phyloP scores from a whole-genome alignment of 805 yeast species.

The Candida caryicola region DNA sequence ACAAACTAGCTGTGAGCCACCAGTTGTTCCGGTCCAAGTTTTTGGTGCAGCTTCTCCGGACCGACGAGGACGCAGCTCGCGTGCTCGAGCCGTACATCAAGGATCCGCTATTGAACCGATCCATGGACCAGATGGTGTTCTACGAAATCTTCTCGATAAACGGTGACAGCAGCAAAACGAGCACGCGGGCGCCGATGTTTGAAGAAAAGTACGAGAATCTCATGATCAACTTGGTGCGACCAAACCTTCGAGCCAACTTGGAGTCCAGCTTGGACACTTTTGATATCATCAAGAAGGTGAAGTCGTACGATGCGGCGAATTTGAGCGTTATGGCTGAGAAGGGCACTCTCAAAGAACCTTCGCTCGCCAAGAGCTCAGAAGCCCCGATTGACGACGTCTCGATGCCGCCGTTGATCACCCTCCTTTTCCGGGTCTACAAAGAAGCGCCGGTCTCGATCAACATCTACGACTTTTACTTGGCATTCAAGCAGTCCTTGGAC shows the following conservation, averaged over 20 bases:
- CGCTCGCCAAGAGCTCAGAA: not conserved
- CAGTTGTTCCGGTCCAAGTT: slow-evolving; percentile 26
- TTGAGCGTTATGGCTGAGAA: not conserved
- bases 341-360: not conserved
- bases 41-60: not conserved
- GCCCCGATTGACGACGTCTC: slow-evolving; percentile 3
- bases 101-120: slow-evolving; percentile 15
- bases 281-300: not conserved
- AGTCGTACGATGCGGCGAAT: not conserved
- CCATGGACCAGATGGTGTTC: slow-evolving; percentile 26
- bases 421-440: slow-evolving; percentile 65
- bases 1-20: slow-evolving; percentile 26
- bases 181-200: slow-evolving; percentile 12
- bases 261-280: slow-evolving; percentile 24
- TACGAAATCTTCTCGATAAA: slow-evolving; percentile 32
- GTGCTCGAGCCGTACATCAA: slow-evolving; percentile 19
- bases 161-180: slow-evolving; percentile 16
- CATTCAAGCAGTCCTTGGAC: slow-evolving; percentile 52
- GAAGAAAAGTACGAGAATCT: slow-evolving; percentile 40
- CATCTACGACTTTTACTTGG: slow-evolving; percentile 61
- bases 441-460: slow-evolving; percentile 74
- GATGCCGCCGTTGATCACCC: slow-evolving; percentile 48
- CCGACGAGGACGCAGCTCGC: not conserved
- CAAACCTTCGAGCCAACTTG: slow-evolving; percentile 29
- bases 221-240: slow-evolving; percentile 37